Base-by-base conservation (phyloP, 345 rosid genomes). In the Fremontodendron californicum region DNA sequence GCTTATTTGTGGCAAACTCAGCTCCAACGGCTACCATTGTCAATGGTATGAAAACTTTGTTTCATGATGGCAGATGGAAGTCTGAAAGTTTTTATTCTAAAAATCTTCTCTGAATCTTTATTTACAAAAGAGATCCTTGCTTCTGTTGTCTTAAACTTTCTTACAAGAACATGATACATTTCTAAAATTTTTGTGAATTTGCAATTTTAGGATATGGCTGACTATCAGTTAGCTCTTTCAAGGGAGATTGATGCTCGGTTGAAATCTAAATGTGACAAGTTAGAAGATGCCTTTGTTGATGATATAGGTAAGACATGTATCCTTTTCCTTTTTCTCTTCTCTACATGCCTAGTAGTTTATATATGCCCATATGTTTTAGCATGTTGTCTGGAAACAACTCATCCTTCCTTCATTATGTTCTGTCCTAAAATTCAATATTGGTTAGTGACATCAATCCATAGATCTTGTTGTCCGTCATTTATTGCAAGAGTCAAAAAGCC, bases 261-360 rank as follows among this genome's bases (percentile, higher is more conserved):
- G 85, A 92, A 90, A 79, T 90, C 85, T 68, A 96, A 96, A 81
- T 92, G 98, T 85, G 94, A 93, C 84, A 93, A 86, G 81, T 82
- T 96, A 78, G 90, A 93, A 45, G 94, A 96, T 81, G 93, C 97
- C 45, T 88, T 96, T 83, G 83, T 88, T 84, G 98, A 93, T 86
- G 98, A 92, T 80, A 82, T 89, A 71, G 99, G 99, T 96, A 91
- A 71, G 78, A 75, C 69, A 46, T 54, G 35, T 48, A 51, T 71
- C 58, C 60, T 51, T 60, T 37, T 31, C 60, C 43, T 79, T 65
- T 40, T 49, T 48, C n/a, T 60, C 21, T 2, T 27, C 40, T 71
- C 35, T 52, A 79, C 78, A 37, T 62, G 78, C 72, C 55, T 75
- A 51, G 12, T 40, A 5, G 61, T 77, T 68, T 49, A 68, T 66